A percentile compares a stretch with the other conserved stretches of the same genome.
Conservation (phyloP, 2,329 filamentous ascomycete genomes). For the Aspergillus uvarum region DNA sequence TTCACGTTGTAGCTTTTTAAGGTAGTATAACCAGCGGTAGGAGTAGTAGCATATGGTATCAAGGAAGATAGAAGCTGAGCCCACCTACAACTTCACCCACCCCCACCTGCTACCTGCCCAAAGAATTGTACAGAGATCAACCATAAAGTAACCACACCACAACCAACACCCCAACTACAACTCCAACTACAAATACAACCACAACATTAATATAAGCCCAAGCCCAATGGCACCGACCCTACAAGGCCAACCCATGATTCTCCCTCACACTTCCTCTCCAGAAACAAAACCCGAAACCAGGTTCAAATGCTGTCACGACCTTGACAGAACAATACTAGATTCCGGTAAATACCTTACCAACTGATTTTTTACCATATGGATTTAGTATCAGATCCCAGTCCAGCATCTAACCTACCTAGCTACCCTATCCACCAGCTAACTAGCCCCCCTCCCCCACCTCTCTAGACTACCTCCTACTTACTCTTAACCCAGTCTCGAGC, state of each 20-base stretch:
- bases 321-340: not conserved
- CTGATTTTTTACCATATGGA: not conserved
- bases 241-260: not conserved
- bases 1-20: not conserved
- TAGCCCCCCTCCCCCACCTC: too few species aligned
- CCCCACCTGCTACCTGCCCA: not conserved
- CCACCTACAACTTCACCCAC: not conserved
- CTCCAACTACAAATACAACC: too few species aligned
- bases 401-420: not conserved
- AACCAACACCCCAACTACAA: not conserved
- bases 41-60: not conserved
- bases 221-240: not conserved
- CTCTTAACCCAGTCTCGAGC: too few species aligned
- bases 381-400: not conserved
- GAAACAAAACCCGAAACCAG: too few species aligned
- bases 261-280: too few species aligned
- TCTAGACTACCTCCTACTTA: too few species aligned
- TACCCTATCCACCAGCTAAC: not conserved
- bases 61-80: too few species aligned
- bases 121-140: not conserved
- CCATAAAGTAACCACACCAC: not conserved
- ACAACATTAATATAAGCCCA: not conserved
- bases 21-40: not conserved
- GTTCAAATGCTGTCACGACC: too few species aligned
- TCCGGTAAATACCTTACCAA: not conserved